Evolutionary conservation across 2,329 filamentous ascomycete genomes (phyloP), one percentile per base, ranked within the genome.

Genomic region (Cephalotrichum gorgonifer): DNA sequence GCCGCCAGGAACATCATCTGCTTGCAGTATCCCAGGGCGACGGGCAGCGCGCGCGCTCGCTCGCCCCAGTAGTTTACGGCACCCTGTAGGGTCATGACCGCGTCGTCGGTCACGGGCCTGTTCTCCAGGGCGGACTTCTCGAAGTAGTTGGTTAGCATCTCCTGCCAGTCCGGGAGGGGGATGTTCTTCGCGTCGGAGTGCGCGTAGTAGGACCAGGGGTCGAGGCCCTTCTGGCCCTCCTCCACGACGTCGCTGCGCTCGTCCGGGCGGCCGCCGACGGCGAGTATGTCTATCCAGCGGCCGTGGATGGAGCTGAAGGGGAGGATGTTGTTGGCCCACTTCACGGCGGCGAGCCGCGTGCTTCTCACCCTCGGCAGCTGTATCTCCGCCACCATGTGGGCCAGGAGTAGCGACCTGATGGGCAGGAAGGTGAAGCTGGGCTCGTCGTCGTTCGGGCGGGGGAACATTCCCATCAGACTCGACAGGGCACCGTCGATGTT

Each of bases 401-500:
- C 73, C 8, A 89, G 68, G 8, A 94, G 72, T 47, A 93, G 73
- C 3, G 59, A 57, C 48, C 70, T 71, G 5, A 49, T 17, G 3
- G 20, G 25, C 22, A 26, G 8, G 9, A 25, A 23, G 15, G 33
- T 35, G 20, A 15, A n/a, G n/a, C n/a, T 17, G 6, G n/a, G 15
- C 23, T n/a, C 27, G 15, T 26, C 38, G 20, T 49, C 60, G 9
- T 50, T 44, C 2, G 53, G 45, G 2, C 60, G 55, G 1, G 64
- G 55, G 51, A 78, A 73, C 12, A 72, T 68, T 2, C 63, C 67
- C 31, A 70, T 51, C 53, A 95, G 73, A 49, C 83, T 88, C 4
- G 89, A 91, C 3, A 97, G 69, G 0, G 90, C 85, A 47, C 91
- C 87, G 57, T 97, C 90, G 49, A 97, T 89, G 59, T 88, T 93